phyloP scores from a whole-genome alignment of 2,329 filamentous ascomycete genomes.

The Neonectria neomacrospora region DNA sequence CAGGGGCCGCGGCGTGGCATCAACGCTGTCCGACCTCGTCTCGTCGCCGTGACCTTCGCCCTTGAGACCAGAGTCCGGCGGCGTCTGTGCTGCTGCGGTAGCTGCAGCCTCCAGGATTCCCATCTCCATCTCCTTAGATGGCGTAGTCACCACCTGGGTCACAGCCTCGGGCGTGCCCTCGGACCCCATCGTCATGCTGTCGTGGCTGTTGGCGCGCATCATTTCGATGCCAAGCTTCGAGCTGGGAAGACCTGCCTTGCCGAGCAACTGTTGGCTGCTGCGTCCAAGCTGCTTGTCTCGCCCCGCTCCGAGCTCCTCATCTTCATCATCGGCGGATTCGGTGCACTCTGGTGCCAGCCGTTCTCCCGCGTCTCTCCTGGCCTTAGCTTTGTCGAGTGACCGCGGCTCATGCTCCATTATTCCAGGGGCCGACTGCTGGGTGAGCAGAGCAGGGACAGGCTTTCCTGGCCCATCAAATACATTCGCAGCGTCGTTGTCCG shows the following conservation, averaged over 20 bases:
- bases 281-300: conserved; percentile 61
- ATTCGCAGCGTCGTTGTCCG: conserved; percentile 64
- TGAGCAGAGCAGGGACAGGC: conserved; percentile 64
- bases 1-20: conserved; percentile 58
- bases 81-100: conserved; percentile 36
- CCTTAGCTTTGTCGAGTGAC: conserved; percentile 78
- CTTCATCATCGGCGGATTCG: conserved; percentile 94
- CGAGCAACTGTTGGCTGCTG: conserved; percentile 50
- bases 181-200: conserved; percentile 72
- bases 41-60: conserved; percentile 21
- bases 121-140: conserved; percentile 55
- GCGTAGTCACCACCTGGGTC: conserved; percentile 63
- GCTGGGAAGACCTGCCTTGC: conserved; percentile 71
- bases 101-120: conserved; percentile 43
- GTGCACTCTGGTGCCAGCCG: conserved; percentile 76
- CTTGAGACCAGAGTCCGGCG: conserved; percentile 36
- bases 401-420: conserved; percentile 67
- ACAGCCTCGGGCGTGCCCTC: conserved; percentile 63
- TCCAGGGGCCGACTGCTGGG: conserved; percentile 72
- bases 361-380: conserved; percentile 80
- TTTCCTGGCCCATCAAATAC: conserved; percentile 51
- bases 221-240: conserved; percentile 96
- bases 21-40: conserved; percentile 43
- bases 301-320: conserved; percentile 80
- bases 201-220: conserved; percentile 96